Conservation (phyloP, 2,329 filamentous ascomycete genomes). For the Elsinoe necatrix region DNA sequence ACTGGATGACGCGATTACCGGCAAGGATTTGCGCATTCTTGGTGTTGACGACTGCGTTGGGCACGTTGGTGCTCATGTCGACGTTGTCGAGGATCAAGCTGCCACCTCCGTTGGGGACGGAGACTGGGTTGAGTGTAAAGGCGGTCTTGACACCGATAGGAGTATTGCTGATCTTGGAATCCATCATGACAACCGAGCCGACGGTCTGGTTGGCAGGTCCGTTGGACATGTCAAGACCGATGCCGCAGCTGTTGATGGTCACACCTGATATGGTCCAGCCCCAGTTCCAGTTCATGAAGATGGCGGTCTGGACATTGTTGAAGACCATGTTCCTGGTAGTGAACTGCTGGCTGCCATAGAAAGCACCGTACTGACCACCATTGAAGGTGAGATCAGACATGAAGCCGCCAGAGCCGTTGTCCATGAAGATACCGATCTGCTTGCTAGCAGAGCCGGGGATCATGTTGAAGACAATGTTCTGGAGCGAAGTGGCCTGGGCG, state of each 20-base stretch:
- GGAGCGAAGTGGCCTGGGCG: slow-evolving; percentile 50
- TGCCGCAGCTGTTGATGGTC: slow-evolving; percentile 38
- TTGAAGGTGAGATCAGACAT: slow-evolving; percentile 52
- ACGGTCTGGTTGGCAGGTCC: slow-evolving; percentile 55
- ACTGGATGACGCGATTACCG: slow-evolving; percentile 59
- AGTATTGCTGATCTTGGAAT: slow-evolving; percentile 71
- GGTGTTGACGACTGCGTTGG: slow-evolving; percentile 53
- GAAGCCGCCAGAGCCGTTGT: slow-evolving; percentile 53
- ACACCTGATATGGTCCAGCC: slow-evolving; percentile 42
- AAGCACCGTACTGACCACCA: slow-evolving; percentile 52
- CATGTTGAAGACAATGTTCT: slow-evolving; percentile 55
- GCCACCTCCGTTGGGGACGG: slow-evolving; percentile 61
- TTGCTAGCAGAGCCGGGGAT: slow-evolving; percentile 37
- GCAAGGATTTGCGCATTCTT: slow-evolving; percentile 55
- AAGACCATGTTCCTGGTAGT: slow-evolving; percentile 44
- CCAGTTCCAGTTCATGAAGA: slow-evolving; percentile 50
- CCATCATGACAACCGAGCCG: slow-evolving; percentile 74
- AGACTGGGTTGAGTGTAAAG: slow-evolving; percentile 57
- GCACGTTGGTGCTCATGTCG: slow-evolving; percentile 59
- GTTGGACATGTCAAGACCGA: slow-evolving; percentile 44
- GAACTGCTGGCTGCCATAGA: slow-evolving; percentile 58
- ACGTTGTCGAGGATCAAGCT: slow-evolving; percentile 84
- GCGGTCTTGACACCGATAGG: slow-evolving; percentile 68
- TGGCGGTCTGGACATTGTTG: slow-evolving; percentile 41
- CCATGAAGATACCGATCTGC: slow-evolving; percentile 53